A percentile compares a stretch with the other conserved stretches of the same genome.
These are phyloP conservation scores for Daedaleopsis sinensis DNA, from an alignment of 768 basidiomycete genomes.

Conservation along the genomic window DNA sequence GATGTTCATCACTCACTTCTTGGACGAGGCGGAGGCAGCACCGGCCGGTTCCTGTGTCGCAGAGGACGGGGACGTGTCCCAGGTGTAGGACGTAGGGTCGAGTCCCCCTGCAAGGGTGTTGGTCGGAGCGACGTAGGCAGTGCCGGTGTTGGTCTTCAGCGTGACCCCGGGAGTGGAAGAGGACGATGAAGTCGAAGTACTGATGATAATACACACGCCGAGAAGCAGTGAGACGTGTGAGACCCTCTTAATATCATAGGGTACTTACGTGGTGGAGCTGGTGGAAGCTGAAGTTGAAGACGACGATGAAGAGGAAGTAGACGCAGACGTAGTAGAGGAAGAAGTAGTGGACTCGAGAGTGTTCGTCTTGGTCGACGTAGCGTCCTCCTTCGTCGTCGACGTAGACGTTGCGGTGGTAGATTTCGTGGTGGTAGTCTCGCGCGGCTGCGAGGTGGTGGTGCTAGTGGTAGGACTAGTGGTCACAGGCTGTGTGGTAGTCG, in stretches of 20 bases:
- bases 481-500: not conserved
- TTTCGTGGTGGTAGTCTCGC: not conserved
- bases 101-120: slow-evolving; percentile 13
- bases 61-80: slow-evolving; percentile 9
- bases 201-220: not conserved
- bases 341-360: not conserved
- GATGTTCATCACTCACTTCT: slow-evolving; percentile 12
- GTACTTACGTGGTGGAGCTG: slow-evolving; percentile 11
- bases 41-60: slow-evolving; percentile 11
- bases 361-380: not conserved
- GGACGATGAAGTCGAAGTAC: slow-evolving; percentile 18
- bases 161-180: slow-evolving; percentile 12
- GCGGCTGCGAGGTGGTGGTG: not conserved
- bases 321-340: slow-evolving; percentile 7
- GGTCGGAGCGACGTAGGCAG: slow-evolving; percentile 1
- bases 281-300: slow-evolving; percentile 11
- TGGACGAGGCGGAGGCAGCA: slow-evolving; percentile 15
- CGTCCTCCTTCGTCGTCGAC: not conserved
- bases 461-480: not conserved
- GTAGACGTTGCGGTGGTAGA: not conserved
- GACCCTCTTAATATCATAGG: not conserved
- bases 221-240: slow-evolving; percentile 1
- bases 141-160: slow-evolving; percentile 1
- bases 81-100: slow-evolving; percentile 13
- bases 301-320: slow-evolving; percentile 18